Evolutionary conservation across 1,139 yeast genomes (phyloP), one percentile per base, ranked within the genome.

Genomic region (Fermentozyma sake): DNA sequence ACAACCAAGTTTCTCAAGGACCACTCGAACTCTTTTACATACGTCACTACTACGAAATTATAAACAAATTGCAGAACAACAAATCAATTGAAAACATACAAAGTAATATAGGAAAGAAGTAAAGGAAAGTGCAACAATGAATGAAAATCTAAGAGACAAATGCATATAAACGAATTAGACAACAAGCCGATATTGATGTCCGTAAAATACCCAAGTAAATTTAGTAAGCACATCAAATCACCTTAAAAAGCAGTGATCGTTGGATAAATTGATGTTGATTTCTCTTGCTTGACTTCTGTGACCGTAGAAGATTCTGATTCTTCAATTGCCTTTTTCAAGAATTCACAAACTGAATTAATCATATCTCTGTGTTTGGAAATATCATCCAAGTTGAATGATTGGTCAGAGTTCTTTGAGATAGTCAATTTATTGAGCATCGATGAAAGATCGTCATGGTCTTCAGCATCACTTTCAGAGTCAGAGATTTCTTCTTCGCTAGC

Each of bases 201-300:
- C n/a, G n/a, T n/a, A n/a, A n/a, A n/a, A n/a, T n/a, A n/a, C n/a
- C n/a, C n/a, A n/a, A n/a, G n/a, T n/a, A n/a, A n/a, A n/a, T n/a
- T n/a, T n/a, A n/a, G n/a, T n/a, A n/a, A n/a, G n/a, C n/a, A n/a
- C n/a, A n/a, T n/a, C n/a, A n/a, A n/a, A n/a, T 16, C 20, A 27
- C 24, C 14, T 41, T 52, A 67, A 41, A 66, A 66, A 21, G 70
- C 69, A 28, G 68, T 52, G 29, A 67, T 65, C 11, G 58, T 54
- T 15, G 73, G 73, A 38, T 67, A 67, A 36, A 66, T 52, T 11
- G 43, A 24, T 26, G 23, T 18, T 22, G 21, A 18, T 31, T 31
- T 13, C 16, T 18, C 23, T 15, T 29, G 22, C 25, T 31, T 28
- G 9, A 33, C 44, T 10, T 34, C 34, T 22, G 31, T 28, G 23